Percentiles rank a stretch among this genome's conserved stretches.
Evolutionary conservation across 2,329 filamentous ascomycete species (phyloP).

Genomic region (Fusarium penzigii): DNA sequence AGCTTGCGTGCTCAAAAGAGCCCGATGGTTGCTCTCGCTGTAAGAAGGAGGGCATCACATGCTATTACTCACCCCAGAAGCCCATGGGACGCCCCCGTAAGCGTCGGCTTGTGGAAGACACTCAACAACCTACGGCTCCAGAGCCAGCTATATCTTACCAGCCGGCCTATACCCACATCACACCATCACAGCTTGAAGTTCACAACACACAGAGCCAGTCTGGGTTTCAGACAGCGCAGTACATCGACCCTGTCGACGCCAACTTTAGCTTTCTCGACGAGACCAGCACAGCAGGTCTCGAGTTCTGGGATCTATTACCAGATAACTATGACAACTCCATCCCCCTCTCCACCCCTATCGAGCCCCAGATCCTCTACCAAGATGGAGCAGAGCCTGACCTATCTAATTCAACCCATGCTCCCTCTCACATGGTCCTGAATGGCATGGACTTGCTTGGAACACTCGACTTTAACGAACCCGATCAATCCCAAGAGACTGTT

Average conservation of each 20-base stretch:
- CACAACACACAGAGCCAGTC: conserved; percentile 6
- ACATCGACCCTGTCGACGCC: conserved; percentile 27
- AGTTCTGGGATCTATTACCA: conserved; percentile 41
- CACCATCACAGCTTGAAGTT: neutral
- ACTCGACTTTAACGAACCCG: conserved; percentile 36
- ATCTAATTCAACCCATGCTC: conserved; percentile 3
- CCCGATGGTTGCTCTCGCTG: conserved; percentile 60
- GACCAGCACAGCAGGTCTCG: conserved; percentile 28
- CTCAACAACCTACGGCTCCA: conserved; percentile 1
- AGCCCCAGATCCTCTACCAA: conserved; percentile 17
- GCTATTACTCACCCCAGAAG: conserved; percentile 66
- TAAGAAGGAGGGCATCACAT: conserved; percentile 55
- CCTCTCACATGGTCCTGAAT: conserved; percentile 16
- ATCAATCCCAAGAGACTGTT: conserved; percentile 25
- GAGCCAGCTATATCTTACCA: conserved; percentile 2
- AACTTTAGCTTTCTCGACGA: conserved; percentile 39
- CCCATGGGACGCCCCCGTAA: conserved; percentile 67
- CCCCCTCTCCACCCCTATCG: conserved; percentile 15
- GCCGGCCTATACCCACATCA: neutral
- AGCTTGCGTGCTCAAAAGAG: conserved; percentile 67
- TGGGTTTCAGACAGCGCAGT: conserved; percentile 5
- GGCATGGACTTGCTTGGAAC: conserved; percentile 33
- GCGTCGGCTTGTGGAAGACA: conserved; percentile 44
- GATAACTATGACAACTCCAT: conserved; percentile 22
- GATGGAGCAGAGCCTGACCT: conserved; percentile 8